Base-by-base conservation (phyloP, 192 early-diverging fungal species). In the Entomortierella parvispora region DNA sequence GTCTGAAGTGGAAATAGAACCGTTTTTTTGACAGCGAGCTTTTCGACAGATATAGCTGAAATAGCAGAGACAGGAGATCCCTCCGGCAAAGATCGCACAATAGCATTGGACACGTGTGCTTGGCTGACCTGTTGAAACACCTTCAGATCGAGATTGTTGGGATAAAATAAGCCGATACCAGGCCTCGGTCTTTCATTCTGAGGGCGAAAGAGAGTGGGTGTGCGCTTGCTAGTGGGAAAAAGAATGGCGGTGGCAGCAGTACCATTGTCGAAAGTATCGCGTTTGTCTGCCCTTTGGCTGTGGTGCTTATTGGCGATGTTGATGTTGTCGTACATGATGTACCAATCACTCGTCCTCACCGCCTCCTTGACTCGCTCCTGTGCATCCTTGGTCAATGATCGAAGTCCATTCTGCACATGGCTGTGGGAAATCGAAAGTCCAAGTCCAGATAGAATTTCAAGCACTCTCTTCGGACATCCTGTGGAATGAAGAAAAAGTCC, bases 351-450 rank as follows among this genome's bases (percentile, higher is more conserved):
- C 0, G 11, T 60, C 3, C 0, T 29, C 45, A 58, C 48, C 15
- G 34, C 48, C 45, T 53, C 37, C 48, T 52, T 58, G 37, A 53
- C 18, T 59, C 45, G 32, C 23, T 52, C 37, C 26, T 1, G 3
- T 17, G 57, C 66, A 4, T 51, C 66, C 49, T 58, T 60, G 7
- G 66, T 68, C 40, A 68, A 68, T 17, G 66, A 58, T 50, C 37
- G 11, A 29, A 68, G 55, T n/a, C 2, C 54, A 1, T 23, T 53
- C 57, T 60, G 49, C 28, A 60, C 57, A 18, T 51, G 44, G 33
- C 32, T 57, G 29, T 68, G 53, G n/a, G 66, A 68, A 18, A 68
- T 14, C 18, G 48, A 68, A 51, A 68, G 56, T 11, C 66, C 66
- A 0, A 53, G 34, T 7, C 49, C 49, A 45, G 66, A 58, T 25